Conservation (phyloP, 2,329 filamentous ascomycete species). For the Penicillium expansum region DNA sequence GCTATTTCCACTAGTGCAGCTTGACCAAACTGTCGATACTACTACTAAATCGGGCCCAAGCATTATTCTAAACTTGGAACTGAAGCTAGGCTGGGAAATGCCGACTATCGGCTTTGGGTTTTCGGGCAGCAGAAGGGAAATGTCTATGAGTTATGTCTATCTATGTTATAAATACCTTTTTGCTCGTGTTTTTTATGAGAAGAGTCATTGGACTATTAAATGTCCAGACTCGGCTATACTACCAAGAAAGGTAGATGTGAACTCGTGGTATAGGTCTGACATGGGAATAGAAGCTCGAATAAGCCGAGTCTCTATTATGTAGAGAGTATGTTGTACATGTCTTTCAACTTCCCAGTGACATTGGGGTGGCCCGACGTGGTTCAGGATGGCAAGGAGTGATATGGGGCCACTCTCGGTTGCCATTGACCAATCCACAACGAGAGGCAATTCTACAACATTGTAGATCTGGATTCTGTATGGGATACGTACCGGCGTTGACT, state of each 20-base stretch:
- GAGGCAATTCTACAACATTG: background rate
- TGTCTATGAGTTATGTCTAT: constrained; percentile 20
- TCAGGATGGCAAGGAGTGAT: background rate
- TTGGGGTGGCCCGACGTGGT: background rate
- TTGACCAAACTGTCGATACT: background rate
- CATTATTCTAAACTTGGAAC: background rate
- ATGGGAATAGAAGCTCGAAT: background rate
- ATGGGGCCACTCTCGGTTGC: background rate
- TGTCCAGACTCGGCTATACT: background rate
- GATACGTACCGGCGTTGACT: background rate
- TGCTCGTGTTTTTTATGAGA: background rate
- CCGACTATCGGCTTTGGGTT: constrained; percentile 20
- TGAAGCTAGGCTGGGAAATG: background rate
- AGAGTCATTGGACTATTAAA: no score
- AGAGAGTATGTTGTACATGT: background rate
- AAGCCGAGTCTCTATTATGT: background rate
- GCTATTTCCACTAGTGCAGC: no score
- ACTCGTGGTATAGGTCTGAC: no score
- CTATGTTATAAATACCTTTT: background rate
- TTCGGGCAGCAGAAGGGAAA: constrained; percentile 22
- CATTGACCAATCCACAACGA: background rate
- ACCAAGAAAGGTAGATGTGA: background rate
- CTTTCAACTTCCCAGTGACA: background rate
- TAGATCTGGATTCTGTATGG: background rate
- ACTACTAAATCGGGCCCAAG: background rate